phyloP scores from a whole-genome alignment of 2,329 filamentous ascomycete species.

The Xylariaceae sp. region DNA sequence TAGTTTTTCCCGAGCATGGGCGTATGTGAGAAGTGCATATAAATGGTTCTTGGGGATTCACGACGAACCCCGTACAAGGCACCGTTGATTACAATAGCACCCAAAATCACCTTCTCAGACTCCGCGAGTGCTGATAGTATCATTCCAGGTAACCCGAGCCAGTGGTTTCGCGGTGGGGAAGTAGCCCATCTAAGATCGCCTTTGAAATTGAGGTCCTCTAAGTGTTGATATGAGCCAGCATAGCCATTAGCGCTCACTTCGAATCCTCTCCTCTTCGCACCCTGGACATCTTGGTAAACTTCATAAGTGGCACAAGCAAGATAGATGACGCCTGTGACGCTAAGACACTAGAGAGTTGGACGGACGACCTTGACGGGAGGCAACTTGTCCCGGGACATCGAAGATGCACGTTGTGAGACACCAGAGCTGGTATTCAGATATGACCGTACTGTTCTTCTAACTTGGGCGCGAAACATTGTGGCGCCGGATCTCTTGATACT shows the following conservation, averaged over 20 bases:
- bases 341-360: constrained; percentile 30
- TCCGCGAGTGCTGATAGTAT: constrained; percentile 12
- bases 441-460: constrained; percentile 10
- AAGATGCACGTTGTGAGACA: constrained; percentile 3
- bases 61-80: constrained; percentile 9
- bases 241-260: background rate
- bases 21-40: constrained; percentile 18
- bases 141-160: background rate
- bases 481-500: background rate
- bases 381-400: background rate
- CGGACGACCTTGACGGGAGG: constrained; percentile 26
- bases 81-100: constrained; percentile 21
- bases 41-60: background rate
- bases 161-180: background rate
- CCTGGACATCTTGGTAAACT: constrained; percentile 26
- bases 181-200: background rate
- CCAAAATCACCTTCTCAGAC: constrained; percentile 13
- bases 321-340: constrained; percentile 28
- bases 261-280: constrained; percentile 5
- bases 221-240: constrained; percentile 20
- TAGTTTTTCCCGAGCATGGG: constrained; percentile 23
- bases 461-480: constrained; percentile 18
- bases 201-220: constrained; percentile 8
- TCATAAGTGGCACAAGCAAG: constrained; percentile 33
- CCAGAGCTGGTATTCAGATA: constrained; percentile 1